Percentiles rank a stretch among this genome's conserved stretches.
phyloP scores from a whole-genome alignment of 352 stramenopile genomes.

The Thraustochytrium striatum region DNA sequence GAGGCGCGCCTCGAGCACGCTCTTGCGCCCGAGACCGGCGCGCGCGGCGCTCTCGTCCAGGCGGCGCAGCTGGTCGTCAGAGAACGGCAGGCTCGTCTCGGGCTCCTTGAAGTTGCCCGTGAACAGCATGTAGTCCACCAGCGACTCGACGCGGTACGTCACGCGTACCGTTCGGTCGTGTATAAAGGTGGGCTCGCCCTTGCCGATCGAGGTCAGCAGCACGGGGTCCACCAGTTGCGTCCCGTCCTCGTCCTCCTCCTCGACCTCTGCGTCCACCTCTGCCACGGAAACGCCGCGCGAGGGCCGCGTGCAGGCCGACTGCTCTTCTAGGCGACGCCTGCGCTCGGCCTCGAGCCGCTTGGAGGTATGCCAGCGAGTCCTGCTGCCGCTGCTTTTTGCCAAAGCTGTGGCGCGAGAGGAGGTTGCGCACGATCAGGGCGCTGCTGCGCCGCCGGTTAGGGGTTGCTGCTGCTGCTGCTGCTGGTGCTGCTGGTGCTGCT shows the following conservation, averaged over 20 bases:
- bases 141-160: constrained; percentile 74
- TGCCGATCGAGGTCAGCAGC: constrained; percentile 70
- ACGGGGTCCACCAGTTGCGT: constrained; percentile 65
- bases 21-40: constrained; percentile 64
- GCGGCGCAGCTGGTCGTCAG: constrained; percentile 67
- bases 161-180: constrained; percentile 72
- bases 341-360: constrained; percentile 18
- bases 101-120: constrained; percentile 80
- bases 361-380: background rate
- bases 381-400: constrained; percentile 9
- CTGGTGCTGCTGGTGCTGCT: constrained; percentile 27
- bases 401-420: background rate
- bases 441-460: constrained; percentile 6
- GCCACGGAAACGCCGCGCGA: too few species aligned
- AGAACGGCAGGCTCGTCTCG: constrained; percentile 76
- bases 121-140: constrained; percentile 77
- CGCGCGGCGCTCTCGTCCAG: constrained; percentile 68
- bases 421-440: background rate
- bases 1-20: constrained; percentile 63
- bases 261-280: background rate
- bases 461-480: background rate
- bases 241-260: background rate
- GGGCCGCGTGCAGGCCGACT: too few species aligned
- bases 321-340: background rate
- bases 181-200: constrained; percentile 63